These are phyloP conservation scores for Ceratorhiza oryzae-sativae DNA, from an alignment of 1,284 basidiomycete genomes.

Conservation along the genomic window DNA sequence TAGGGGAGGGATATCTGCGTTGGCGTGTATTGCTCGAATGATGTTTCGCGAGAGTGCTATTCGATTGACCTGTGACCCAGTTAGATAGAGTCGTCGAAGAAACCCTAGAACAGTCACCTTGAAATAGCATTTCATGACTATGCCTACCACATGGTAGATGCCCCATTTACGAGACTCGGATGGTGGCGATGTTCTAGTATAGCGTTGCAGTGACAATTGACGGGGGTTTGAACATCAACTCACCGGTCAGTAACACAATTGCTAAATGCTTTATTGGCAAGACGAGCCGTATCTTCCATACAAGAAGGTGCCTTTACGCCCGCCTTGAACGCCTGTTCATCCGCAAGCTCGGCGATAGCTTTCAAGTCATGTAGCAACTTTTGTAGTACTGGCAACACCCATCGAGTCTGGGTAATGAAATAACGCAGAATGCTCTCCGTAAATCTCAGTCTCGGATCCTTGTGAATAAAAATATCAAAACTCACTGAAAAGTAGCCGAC, in stretches of 20 bases:
- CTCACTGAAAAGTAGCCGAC: constrained; percentile 59
- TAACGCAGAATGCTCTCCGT: constrained; percentile 71
- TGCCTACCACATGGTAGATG: constrained; percentile 90
- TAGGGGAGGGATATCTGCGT: constrained; percentile 82
- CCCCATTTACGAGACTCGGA: constrained; percentile 90
- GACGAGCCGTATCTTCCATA: constrained; percentile 91
- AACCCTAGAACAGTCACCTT: constrained; percentile 60
- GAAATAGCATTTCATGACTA: constrained; percentile 95
- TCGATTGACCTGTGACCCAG: constrained; percentile 72
- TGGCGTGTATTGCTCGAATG: constrained; percentile 85
- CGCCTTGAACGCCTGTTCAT: constrained; percentile 65
- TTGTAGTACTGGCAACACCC: constrained; percentile 82
- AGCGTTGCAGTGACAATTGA: not conserved
- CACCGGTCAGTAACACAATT: constrained; percentile 90
- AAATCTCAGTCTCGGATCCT: constrained; percentile 3
- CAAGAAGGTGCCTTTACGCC: constrained; percentile 66
- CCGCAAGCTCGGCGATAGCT: constrained; percentile 75
- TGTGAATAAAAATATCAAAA: not conserved
- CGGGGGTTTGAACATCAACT: constrained; percentile 40
- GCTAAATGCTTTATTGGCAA: constrained; percentile 91
- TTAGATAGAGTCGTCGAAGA: constrained; percentile 31
- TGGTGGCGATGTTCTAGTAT: constrained; percentile 65
- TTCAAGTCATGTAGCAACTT: constrained; percentile 79
- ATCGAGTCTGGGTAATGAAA: constrained; percentile 77
- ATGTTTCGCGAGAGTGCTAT: constrained; percentile 94